phyloP scores from a whole-genome alignment of 441 rosid species.

The Croton setiger region DNA sequence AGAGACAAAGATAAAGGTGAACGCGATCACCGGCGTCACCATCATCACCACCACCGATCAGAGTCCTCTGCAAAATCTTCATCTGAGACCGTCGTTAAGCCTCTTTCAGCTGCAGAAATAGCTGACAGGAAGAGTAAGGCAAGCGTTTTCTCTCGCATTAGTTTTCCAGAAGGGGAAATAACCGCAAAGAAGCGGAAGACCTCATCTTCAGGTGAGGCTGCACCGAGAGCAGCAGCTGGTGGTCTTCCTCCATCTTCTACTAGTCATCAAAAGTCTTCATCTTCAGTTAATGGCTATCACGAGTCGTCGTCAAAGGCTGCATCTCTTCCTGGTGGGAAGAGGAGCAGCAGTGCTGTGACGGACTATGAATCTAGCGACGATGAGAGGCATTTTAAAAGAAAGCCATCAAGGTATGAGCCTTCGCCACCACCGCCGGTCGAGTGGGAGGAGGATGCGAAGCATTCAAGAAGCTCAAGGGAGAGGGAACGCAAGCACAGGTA shows the following conservation, averaged over 20 bases:
- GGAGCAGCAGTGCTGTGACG: constrained; percentile 30
- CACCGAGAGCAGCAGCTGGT: background rate
- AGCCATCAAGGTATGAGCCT: constrained; percentile 72
- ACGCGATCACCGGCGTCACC: constrained; percentile 24
- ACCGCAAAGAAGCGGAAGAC: constrained; percentile 48
- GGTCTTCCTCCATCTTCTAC: background rate
- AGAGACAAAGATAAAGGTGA: constrained; percentile 34
- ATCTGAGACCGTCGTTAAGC: constrained; percentile 25
- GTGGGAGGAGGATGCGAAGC: constrained; percentile 45
- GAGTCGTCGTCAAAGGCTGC: constrained; percentile 36
- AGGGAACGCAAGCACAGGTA: constrained; percentile 35
- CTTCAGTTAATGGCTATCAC: constrained; percentile 27
- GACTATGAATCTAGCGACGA: constrained; percentile 87
- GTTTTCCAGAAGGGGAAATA: constrained; percentile 72
- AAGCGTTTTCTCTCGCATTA: constrained; percentile 92
- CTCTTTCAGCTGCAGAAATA: constrained; percentile 23
- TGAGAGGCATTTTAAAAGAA: constrained; percentile 91
- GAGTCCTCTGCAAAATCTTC: constrained; percentile 35
- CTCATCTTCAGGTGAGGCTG: constrained; percentile 17
- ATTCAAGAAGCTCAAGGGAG: constrained; percentile 34
- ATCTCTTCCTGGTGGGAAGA: constrained; percentile 21
- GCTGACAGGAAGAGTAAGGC: constrained; percentile 50
- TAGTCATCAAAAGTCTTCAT: constrained; percentile 20
- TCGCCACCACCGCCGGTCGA: constrained; percentile 49
- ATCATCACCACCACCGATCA: constrained; percentile 39